These are phyloP conservation scores for Gossypium ekmanianum DNA, from an alignment of 345 rosid genomes.

Conservation along the genomic window DNA sequence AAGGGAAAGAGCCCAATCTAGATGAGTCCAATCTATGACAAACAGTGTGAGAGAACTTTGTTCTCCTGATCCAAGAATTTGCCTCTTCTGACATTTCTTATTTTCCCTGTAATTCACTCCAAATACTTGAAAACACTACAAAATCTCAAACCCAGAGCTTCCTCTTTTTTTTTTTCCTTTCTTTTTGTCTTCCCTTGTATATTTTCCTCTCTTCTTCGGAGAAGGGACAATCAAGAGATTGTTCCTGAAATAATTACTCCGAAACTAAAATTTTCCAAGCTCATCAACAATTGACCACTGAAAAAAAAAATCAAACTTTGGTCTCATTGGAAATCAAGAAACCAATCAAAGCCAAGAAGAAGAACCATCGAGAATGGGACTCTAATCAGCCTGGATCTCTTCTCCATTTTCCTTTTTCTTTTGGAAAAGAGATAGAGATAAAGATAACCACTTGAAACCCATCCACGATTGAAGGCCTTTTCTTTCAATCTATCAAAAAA, in stretches of 20 bases:
- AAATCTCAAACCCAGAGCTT: slow-evolving; percentile 15
- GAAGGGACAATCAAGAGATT: slow-evolving; percentile 17
- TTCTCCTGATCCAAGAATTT: slow-evolving; percentile 87
- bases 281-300: slow-evolving; percentile 19
- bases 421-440: not conserved
- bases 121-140: slow-evolving; percentile 25
- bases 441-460: slow-evolving; percentile 8
- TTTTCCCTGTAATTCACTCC: slow-evolving; percentile 13
- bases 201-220: slow-evolving; percentile 23
- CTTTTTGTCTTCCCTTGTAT: slow-evolving; percentile 13
- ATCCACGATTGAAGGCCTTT: slow-evolving; percentile 13
- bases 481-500: slow-evolving; percentile 11
- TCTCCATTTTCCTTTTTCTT: slow-evolving; percentile 13
- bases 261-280: slow-evolving; percentile 15
- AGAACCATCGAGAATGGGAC: slow-evolving; percentile 21
- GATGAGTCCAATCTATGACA: slow-evolving; percentile 73
- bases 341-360: slow-evolving; percentile 34
- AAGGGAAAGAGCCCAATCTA: slow-evolving; percentile 44
- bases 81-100: slow-evolving; percentile 66
- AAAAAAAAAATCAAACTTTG: slow-evolving; percentile 19
- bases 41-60: slow-evolving; percentile 87
- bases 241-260: slow-evolving; percentile 18
- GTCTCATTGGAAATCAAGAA: slow-evolving; percentile 16
- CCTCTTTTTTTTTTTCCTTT: not conserved
- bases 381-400: slow-evolving; percentile 28